Evolutionary conservation across 139 green algal species (phyloP), one percentile per base, ranked within the genome.

Genomic region (Pleodorina starrii): DNA sequence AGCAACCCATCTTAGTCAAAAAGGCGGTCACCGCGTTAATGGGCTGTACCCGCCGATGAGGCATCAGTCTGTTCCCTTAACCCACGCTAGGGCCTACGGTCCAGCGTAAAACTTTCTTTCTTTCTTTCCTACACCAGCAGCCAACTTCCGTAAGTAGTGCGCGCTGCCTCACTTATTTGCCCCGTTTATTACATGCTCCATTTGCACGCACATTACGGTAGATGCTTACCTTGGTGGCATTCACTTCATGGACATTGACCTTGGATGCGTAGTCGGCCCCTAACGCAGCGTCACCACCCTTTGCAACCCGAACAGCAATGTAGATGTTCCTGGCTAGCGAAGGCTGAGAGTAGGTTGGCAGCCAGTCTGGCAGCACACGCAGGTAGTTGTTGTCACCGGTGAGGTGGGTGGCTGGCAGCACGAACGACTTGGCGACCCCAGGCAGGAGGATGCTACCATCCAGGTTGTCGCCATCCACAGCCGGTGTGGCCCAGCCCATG

Each of bases 371-470:
- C 2, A 38, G 21, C 0, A 84, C 17, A 1, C 54, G 36, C 23
- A 85, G 2, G 35, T 68, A 85, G 78, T 72, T 73, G 50, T 50
- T 54, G 36, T 7, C 72, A 14, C 51, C 51, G 25, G 78, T 51
- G 9, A 85, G 32, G 48, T 85, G 72, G 36, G 78, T 85, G 78
- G 78, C 78, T 11, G 78, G 78, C 78, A 85, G 50, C 36, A 50
- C 63, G 78, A 73, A 72, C 21, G 78, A 51, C 9, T 36, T 14
- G 14, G 9, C 35, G 16, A 35, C 14, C 16, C 51, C 78, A 36
- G 29, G 7, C 29, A 38, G 35, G 50, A 85, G 51, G 5, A 32
- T 5, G 51, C 35, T 51, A 50, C 60, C 44, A 54, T 51, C 32
- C 78, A 85, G 9, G 21, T 66, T 25, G 54, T 29, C 7, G 29